Evolutionary conservation across 106 monocot species (phyloP).

Genomic region (Posidonia australis): DNA sequence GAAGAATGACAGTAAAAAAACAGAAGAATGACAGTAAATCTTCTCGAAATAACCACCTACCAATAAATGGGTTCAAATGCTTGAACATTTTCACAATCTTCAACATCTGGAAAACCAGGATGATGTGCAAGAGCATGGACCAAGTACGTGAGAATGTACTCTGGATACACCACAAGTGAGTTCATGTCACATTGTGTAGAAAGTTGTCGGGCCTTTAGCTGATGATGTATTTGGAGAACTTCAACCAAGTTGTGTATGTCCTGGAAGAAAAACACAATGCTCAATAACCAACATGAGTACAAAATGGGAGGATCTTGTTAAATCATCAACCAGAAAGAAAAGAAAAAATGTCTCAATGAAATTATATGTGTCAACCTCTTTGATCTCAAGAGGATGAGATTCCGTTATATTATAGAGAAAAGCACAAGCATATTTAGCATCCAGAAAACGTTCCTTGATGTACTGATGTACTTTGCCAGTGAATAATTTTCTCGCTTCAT

Average conservation of each 20-base stretch:
- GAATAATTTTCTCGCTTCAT: conserved; percentile 67
- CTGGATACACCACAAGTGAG: conserved; percentile 53
- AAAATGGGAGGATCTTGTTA: not conserved
- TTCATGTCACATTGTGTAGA: conserved; percentile 61
- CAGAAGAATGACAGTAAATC: not conserved
- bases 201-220: conserved; percentile 70
- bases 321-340: not conserved
- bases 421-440: conserved; percentile 89
- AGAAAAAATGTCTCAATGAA: not conserved
- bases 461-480: conserved; percentile 76
- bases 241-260: conserved; percentile 62
- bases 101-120: conserved; percentile 55
- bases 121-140: conserved; percentile 88
- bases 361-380: conserved; percentile 39
- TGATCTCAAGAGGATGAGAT: conserved; percentile 43
- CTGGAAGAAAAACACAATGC: conserved; percentile 19
- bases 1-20: too few relatives aligned
- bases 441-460: conserved; percentile 76
- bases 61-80: conserved; percentile 70
- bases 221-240: conserved; percentile 71
- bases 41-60: conserved; percentile 19
- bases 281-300: not conserved
- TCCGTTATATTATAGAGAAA: conserved; percentile 64
- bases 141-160: conserved; percentile 75
- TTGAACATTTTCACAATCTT: conserved; percentile 35